Evolutionary conservation across 306 rosid species (phyloP).

Genomic region (Gastrolobium villosum): DNA sequence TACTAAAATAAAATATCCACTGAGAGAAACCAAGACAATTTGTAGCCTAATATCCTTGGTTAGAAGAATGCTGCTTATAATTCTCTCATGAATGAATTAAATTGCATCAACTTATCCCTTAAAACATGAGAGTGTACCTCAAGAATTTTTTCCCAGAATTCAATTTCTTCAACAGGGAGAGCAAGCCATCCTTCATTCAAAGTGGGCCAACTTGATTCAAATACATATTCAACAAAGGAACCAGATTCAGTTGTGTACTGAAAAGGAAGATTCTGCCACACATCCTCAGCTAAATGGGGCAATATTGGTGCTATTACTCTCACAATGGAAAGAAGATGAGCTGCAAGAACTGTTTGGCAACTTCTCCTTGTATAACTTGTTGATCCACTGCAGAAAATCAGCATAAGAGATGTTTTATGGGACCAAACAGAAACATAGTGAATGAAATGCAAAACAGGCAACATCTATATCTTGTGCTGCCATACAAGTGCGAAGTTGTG

Average conservation of each 20-base stretch:
- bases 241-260: constrained; percentile 68
- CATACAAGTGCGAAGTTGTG: no score
- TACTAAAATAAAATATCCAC: no score
- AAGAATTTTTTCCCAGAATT: constrained; percentile 85
- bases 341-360: constrained; percentile 96
- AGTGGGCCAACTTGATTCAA: constrained; percentile 94
- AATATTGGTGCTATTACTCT: constrained; percentile 90
- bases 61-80: constrained; percentile 1
- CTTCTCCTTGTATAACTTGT: constrained; percentile 88
- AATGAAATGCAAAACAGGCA: constrained; percentile 30
- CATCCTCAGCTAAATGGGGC: constrained; percentile 99
- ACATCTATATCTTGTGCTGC: neutral
- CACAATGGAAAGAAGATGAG: constrained; percentile 79
- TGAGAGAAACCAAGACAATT: no score
- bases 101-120: constrained; percentile 10
- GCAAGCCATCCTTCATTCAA: constrained; percentile 77
- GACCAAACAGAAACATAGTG: constrained; percentile 4
- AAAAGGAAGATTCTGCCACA: constrained; percentile 98
- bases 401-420: constrained; percentile 16
- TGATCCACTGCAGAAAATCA: constrained; percentile 73
- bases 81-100: constrained; percentile 21
- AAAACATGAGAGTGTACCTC: constrained; percentile 65
- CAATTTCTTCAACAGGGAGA: constrained; percentile 74
- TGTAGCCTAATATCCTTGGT: neutral
- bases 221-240: constrained; percentile 81